A percentile compares a stretch with the other conserved stretches of the same genome.
Evolutionary conservation across 208 protist genomes (phyloP).

Genomic region (Porcisia hertigi): DNA sequence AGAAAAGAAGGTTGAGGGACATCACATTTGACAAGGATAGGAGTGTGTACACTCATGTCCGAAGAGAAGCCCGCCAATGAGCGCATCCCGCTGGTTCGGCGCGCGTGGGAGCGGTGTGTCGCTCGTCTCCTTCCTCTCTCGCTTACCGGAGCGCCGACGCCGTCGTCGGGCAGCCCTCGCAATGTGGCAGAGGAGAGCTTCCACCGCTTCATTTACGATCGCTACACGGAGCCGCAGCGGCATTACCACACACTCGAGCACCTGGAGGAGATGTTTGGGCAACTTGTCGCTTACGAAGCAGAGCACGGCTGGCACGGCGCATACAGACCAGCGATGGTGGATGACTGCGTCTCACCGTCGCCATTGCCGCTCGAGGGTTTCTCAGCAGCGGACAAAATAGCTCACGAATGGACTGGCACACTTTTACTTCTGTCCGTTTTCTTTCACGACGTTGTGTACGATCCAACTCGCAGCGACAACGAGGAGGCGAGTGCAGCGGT

Average conservation of each 20-base stretch:
- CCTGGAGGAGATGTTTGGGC: constrained; percentile 55
- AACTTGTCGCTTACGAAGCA: constrained; percentile 28
- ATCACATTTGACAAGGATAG: background rate
- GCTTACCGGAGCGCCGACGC: background rate
- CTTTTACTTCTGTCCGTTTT: constrained; percentile 66
- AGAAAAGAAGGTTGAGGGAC: no score
- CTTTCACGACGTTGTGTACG: constrained; percentile 84
- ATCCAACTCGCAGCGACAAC: constrained; percentile 60
- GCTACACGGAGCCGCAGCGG: constrained; percentile 66
- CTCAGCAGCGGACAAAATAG: background rate
- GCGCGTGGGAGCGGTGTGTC: constrained; percentile 30
- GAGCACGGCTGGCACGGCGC: constrained; percentile 20
- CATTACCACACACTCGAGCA: constrained; percentile 78
- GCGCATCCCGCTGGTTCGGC: constrained; percentile 16
- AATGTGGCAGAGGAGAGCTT: constrained; percentile 4
- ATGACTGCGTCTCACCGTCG: background rate
- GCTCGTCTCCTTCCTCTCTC: constrained; percentile 22
- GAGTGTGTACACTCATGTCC: background rate
- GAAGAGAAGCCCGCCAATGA: background rate
- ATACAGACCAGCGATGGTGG: constrained; percentile 15
- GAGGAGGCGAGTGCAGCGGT: constrained; percentile 61
- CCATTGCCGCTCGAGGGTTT: background rate
- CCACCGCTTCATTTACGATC: constrained; percentile 21
- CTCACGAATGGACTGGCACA: constrained; percentile 27
- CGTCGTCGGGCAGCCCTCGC: background rate